Percentiles rank a stretch among this genome's conserved stretches.
These are phyloP conservation scores for Xylariaceae sp. DNA, from an alignment of 2,329 filamentous ascomycete species.

Conservation along the genomic window DNA sequence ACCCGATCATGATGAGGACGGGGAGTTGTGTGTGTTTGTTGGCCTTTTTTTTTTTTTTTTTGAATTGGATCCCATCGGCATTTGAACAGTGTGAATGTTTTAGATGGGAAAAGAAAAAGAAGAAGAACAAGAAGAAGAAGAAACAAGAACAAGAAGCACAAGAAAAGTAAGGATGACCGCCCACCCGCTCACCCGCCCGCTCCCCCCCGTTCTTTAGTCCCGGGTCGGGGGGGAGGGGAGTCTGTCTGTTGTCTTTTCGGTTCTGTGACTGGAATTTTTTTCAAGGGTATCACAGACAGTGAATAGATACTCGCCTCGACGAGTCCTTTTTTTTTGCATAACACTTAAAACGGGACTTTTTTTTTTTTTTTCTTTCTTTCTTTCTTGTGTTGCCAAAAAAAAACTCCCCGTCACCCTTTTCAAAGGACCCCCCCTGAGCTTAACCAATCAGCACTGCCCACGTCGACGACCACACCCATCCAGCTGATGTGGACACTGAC, in stretches of 20 bases:
- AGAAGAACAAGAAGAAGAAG: too few species aligned
- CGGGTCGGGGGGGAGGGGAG: too few species aligned
- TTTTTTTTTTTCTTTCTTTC: constrained; percentile 20
- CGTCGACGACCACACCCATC: constrained; percentile 30
- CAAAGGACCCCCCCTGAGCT: constrained; percentile 19
- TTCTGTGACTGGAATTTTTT: too few species aligned
- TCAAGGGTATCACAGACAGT: too few species aligned
- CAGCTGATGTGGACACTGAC: constrained; percentile 25
- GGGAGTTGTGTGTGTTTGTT: background rate
- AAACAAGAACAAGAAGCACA: too few species aligned
- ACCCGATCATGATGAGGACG: background rate
- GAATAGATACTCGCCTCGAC: too few species aligned
- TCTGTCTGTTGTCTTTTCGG: too few species aligned
- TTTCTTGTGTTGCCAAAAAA: constrained; percentile 24
- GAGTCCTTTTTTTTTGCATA: too few species aligned
- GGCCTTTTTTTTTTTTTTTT: background rate
- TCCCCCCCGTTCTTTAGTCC: too few species aligned
- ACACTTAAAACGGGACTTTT: background rate
- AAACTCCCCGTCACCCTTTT: constrained; percentile 23
- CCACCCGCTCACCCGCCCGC: too few species aligned
- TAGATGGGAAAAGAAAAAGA: too few species aligned
- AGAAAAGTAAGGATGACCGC: too few species aligned
- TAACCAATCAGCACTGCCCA: constrained; percentile 32
- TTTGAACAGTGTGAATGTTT: constrained; percentile 5
- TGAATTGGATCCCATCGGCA: constrained; percentile 19